Evolutionary conservation across 495 filamentous ascomycete species (phyloP), one percentile per base, ranked within the genome.

Genomic region (Oleoguttula mirabilis): DNA sequence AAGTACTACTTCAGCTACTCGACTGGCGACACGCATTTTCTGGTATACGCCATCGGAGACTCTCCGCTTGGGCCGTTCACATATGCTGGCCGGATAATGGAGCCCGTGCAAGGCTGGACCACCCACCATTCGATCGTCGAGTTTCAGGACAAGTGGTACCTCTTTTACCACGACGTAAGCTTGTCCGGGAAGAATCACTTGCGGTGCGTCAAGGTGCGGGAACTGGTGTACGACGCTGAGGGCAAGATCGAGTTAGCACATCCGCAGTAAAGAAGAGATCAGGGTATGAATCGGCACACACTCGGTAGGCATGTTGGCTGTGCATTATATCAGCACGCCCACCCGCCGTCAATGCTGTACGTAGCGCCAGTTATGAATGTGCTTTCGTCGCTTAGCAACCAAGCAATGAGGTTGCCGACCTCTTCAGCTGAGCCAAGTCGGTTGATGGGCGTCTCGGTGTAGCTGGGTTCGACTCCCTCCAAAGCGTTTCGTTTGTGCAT

Each of bases 41-140:
- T 84, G n/a, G 71, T 56, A 40, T 83, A 82, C 59, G 79, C 76
- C 3, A 67, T 62, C 20, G 71, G 78, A 2, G 58, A 66, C 4
- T 71, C 56, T 48, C 79, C 80, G 6, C 59, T 72, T 17, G 80
- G 80, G 1, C 80, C 80, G 11, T 85, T 84, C 51, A 77, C 70
- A 12, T 85, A 82, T 42, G 68, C 66, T 5, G 80, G 80, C 2
- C 59, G 73, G 27, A 79, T 85, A 45, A 57, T 85, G 38, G 79
- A 85, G 66, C 80, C 80, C 1, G 80, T 84, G 45, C 52, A 79
- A 3, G 80, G 80, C 4, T 85, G 80, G 80, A 85, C 80, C 33
- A 85, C 80, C 41, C 79, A 84, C 63, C 80, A 83, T 61, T 79
- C 73, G n/a, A 77, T 85, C 51, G 76, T 73, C 21, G 78, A 84